Evolutionary conservation across 495 filamentous ascomycete species (phyloP).

Genomic region (Echria macrotheca): DNA sequence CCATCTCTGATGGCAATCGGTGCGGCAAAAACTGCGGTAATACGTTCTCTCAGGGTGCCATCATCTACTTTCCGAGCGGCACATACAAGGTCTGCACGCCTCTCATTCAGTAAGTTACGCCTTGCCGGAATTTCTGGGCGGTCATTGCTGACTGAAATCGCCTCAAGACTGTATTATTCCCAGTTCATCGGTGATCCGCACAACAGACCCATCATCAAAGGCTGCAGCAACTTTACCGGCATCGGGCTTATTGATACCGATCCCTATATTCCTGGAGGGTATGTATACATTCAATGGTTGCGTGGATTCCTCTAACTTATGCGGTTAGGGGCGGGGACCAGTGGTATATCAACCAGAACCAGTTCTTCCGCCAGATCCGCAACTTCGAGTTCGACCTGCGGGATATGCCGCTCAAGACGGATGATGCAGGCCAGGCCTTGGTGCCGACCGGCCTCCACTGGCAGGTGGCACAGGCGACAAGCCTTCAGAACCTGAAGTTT

Average conservation of each 20-base stretch:
- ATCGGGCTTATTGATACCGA: slow-evolving; percentile 31
- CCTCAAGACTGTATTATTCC: background rate
- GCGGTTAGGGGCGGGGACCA: background rate
- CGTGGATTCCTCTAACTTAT: background rate
- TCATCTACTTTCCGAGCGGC: slow-evolving; percentile 70
- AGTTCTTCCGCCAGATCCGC: slow-evolving; percentile 90
- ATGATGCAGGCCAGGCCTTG: slow-evolving; percentile 33
- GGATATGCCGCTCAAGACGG: slow-evolving; percentile 39
- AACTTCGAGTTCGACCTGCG: slow-evolving; percentile 85
- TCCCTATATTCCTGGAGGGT: slow-evolving; percentile 31
- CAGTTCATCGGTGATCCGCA: slow-evolving; percentile 1
- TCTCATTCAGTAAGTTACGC: background rate
- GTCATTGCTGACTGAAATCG: background rate
- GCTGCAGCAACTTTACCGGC: slow-evolving; percentile 27
- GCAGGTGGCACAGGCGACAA: slow-evolving; percentile 88
- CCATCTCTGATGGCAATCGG: slow-evolving; percentile 64
- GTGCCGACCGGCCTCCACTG: slow-evolving; percentile 71
- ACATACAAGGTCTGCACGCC: slow-evolving; percentile 42
- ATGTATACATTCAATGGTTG: background rate
- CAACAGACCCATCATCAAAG: slow-evolving; percentile 32
- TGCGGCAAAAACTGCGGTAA: slow-evolving; percentile 72
- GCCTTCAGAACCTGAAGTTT: slow-evolving; percentile 64
- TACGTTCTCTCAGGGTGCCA: slow-evolving; percentile 58
- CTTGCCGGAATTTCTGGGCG: background rate
- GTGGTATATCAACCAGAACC: slow-evolving; percentile 71